Evolutionary conservation across 2,329 filamentous ascomycete species (phyloP).

Genomic region (Biscogniauxia marginata): DNA sequence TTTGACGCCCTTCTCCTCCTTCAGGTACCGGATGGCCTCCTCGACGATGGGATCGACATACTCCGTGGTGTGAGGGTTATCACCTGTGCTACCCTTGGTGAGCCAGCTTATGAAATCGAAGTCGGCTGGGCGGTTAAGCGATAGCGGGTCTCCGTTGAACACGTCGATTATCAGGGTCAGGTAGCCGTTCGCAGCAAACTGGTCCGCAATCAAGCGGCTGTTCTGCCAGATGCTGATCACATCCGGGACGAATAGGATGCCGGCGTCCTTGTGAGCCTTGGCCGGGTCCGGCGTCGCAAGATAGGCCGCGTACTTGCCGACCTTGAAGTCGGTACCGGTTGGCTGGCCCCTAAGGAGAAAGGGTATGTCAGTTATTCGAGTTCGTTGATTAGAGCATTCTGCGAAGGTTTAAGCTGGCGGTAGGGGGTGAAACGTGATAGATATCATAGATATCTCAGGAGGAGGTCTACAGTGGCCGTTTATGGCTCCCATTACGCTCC

Average conservation of each 20-base stretch:
- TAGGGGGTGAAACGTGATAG: too few species aligned
- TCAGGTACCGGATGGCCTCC: constrained; percentile 56
- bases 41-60: constrained; percentile 48
- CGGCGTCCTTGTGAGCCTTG: constrained; percentile 40
- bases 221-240: constrained; percentile 57
- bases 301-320: constrained; percentile 50
- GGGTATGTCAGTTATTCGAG: constrained; percentile 46
- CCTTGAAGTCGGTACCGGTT: constrained; percentile 45
- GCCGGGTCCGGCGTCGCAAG: constrained; percentile 43
- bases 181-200: constrained; percentile 73
- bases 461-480: too few species aligned
- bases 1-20: constrained; percentile 52
- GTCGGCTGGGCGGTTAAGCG: constrained; percentile 45
- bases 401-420: too few species aligned
- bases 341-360: constrained; percentile 44
- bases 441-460: too few species aligned
- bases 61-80: constrained; percentile 48
- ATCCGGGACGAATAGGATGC: constrained; percentile 48
- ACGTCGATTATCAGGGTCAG: constrained; percentile 67
- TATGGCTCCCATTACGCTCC: too few species aligned
- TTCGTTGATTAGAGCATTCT: constrained; percentile 33
- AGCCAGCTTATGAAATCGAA: constrained; percentile 47
- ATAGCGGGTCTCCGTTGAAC: constrained; percentile 64
- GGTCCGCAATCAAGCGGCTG: constrained; percentile 67
- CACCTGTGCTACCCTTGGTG: constrained; percentile 43